Evolutionary conservation across 345 rosid species (phyloP).

Genomic region (Populus tremula): DNA sequence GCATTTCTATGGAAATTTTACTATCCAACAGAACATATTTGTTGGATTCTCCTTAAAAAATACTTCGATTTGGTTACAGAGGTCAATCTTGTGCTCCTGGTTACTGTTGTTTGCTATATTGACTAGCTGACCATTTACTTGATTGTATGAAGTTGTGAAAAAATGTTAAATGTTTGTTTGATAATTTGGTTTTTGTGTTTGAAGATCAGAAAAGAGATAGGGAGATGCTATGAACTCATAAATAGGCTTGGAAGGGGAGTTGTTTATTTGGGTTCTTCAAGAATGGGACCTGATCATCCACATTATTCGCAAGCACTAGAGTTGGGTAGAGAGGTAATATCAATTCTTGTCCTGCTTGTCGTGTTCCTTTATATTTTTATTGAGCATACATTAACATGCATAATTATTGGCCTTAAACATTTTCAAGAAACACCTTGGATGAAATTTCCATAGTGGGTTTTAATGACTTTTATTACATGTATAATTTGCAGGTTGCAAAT

Average conservation of each 20-base stretch:
- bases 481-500: slow-evolving; percentile 54
- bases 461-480: neutral
- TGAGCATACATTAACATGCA: neutral
- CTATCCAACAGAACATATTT: neutral
- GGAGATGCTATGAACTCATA: slow-evolving; percentile 65
- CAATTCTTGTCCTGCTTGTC: neutral
- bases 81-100: neutral
- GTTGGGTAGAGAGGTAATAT: slow-evolving; percentile 62
- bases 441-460: neutral
- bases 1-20: neutral
- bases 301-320: slow-evolving; percentile 63
- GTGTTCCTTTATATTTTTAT: neutral
- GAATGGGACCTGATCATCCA: slow-evolving; percentile 66
- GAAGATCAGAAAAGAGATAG: slow-evolving; percentile 83
- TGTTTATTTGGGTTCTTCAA: slow-evolving; percentile 79
- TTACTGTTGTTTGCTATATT: neutral
- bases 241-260: slow-evolving; percentile 77
- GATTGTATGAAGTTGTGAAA: neutral
- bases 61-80: neutral
- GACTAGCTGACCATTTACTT: neutral
- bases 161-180: slow-evolving; percentile 14
- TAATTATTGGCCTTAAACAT: neutral
- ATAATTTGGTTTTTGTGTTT: slow-evolving; percentile 23
- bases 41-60: neutral
- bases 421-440: neutral